phyloP scores from a whole-genome alignment of 1,139 yeast genomes.

The Diutina scorzettiae region DNA sequence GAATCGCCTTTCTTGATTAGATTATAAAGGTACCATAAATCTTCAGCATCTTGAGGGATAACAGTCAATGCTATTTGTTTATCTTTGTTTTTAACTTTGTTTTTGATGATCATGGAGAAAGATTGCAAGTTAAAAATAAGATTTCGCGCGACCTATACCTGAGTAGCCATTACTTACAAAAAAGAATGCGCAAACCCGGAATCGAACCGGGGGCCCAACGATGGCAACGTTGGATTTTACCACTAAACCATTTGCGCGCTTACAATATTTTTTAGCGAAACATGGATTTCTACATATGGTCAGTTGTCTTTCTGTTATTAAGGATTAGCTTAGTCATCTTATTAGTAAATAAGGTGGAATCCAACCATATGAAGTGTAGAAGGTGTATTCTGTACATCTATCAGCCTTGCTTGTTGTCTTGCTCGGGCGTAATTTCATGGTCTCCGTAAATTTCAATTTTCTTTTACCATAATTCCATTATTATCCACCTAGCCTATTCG shows the following conservation, averaged over 20 bases:
- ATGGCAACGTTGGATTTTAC: not conserved
- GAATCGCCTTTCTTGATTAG: conserved; percentile 67
- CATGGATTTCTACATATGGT: not conserved
- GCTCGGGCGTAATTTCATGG: too few species aligned
- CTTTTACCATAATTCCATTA: too few species aligned
- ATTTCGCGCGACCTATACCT: not conserved
- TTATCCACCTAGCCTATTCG: too few species aligned
- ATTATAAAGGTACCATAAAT: conserved; percentile 81
- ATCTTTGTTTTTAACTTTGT: conserved; percentile 27
- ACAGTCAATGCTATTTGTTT: conserved; percentile 54
- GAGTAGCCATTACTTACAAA: too few species aligned
- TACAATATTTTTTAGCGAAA: not conserved
- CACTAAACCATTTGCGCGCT: not conserved
- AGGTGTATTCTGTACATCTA: not conserved
- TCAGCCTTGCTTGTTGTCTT: not conserved
- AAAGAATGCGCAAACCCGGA: not conserved
- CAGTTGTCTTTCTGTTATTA: not conserved
- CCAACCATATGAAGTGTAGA: not conserved
- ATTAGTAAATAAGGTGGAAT: too few species aligned
- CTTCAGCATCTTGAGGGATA: conserved; percentile 82
- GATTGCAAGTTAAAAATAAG: not conserved
- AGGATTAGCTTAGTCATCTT: not conserved
- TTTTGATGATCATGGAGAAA: conserved; percentile 1
- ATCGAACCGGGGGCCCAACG: conserved; percentile 1
- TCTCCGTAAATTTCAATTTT: too few species aligned